phyloP scores from a whole-genome alignment of 1,284 basidiomycete species.

The Vanrija sp. region DNA sequence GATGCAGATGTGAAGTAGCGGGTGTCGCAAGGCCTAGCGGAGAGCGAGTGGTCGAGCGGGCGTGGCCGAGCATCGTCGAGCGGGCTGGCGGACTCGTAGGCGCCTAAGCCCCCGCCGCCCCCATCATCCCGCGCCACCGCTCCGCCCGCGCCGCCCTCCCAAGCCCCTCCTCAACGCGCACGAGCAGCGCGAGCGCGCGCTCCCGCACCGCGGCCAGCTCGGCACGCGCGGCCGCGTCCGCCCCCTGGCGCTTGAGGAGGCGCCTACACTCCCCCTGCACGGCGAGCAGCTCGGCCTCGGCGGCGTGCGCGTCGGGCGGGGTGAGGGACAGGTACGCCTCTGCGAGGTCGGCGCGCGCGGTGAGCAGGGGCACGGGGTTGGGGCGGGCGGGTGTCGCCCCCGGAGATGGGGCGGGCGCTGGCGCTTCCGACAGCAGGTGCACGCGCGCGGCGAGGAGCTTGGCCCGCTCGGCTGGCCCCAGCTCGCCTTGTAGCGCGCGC shows the following conservation, averaged over 20 bases:
- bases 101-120: too few species aligned
- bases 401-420: neutral
- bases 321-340: constrained; percentile 13
- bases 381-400: neutral
- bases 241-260: constrained; percentile 11
- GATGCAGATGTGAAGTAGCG: too few species aligned
- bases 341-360: constrained; percentile 25
- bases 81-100: too few species aligned
- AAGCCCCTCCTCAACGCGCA: constrained; percentile 25
- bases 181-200: constrained; percentile 18
- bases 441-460: constrained; percentile 33
- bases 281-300: constrained; percentile 23
- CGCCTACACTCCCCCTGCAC: constrained; percentile 22
- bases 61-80: too few species aligned
- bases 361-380: constrained; percentile 12
- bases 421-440: constrained; percentile 18
- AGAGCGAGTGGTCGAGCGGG: too few species aligned
- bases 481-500: constrained; percentile 2
- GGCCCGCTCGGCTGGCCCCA: constrained; percentile 15
- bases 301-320: constrained; percentile 16
- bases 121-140: constrained; percentile 1
- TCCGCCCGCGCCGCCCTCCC: constrained; percentile 25
- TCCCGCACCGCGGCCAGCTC: constrained; percentile 14
- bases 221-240: neutral
- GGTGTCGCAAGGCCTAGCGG: too few species aligned